These are phyloP conservation scores for Starmera caribaea DNA, from an alignment of 805 yeast genomes.

Conservation along the genomic window DNA sequence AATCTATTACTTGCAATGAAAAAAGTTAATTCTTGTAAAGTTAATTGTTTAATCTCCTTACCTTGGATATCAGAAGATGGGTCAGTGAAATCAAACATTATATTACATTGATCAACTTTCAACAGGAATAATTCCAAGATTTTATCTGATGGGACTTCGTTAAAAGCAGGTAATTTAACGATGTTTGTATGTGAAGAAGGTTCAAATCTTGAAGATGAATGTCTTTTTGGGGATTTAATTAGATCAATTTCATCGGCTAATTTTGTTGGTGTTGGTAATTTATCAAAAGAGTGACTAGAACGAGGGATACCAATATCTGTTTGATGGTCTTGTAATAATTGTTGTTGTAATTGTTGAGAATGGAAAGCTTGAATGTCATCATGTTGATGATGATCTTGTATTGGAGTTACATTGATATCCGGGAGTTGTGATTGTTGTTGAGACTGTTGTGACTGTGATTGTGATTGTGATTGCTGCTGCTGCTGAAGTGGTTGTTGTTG, in stretches of 20 bases:
- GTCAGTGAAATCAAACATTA: conserved; percentile 88
- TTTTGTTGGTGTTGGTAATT: conserved; percentile 51
- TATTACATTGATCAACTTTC: conserved; percentile 90
- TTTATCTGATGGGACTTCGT: conserved; percentile 79
- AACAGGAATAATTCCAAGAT: conserved; percentile 71
- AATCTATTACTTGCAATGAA: conserved; percentile 77
- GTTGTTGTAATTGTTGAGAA: conserved; percentile 8
- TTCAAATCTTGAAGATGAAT: conserved; percentile 86
- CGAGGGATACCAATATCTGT: conserved; percentile 21
- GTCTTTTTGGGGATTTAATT: conserved; percentile 80
- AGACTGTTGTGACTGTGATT: neutral
- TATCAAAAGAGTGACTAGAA: conserved; percentile 44
- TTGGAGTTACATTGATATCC: neutral
- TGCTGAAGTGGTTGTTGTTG: conserved; percentile 1
- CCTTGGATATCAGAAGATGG: conserved; percentile 89
- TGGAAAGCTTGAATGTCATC: neutral
- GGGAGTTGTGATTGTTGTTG: neutral
- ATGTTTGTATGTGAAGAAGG: conserved; percentile 57
- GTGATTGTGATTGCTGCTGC: neutral
- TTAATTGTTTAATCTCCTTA: conserved; percentile 81
- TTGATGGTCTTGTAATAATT: conserved; percentile 7
- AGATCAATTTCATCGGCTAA: conserved; percentile 71
- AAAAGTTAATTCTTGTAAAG: conserved; percentile 83
- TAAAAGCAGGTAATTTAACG: conserved; percentile 74
- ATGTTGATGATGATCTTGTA: neutral